Evolutionary conservation across 148 eudicot genomes (phyloP).

Genomic region (Cornus florida): DNA sequence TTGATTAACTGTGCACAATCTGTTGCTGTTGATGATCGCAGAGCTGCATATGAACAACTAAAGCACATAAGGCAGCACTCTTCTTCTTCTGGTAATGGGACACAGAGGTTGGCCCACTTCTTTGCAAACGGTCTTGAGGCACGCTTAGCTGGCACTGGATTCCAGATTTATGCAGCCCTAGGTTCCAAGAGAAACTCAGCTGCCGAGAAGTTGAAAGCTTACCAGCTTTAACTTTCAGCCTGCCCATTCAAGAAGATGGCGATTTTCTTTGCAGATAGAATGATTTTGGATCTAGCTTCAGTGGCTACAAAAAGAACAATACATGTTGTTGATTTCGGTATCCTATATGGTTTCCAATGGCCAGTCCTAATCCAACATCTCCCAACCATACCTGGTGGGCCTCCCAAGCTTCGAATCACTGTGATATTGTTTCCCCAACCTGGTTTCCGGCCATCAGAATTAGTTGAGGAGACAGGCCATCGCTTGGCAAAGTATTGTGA

Average conservation of each 20-base stretch:
- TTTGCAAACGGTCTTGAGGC: slow-evolving; percentile 61
- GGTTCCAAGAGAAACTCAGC: slow-evolving; percentile 15
- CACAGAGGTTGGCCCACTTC: slow-evolving; percentile 58
- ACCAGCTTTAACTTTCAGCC: slow-evolving; percentile 39
- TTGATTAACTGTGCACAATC: slow-evolving; percentile 48
- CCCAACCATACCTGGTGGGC: slow-evolving; percentile 39
- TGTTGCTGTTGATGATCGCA: slow-evolving; percentile 35
- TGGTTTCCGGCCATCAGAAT: slow-evolving; percentile 35
- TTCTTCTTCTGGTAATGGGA: slow-evolving; percentile 43
- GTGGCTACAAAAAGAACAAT: slow-evolving; percentile 22
- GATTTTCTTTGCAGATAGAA: slow-evolving; percentile 35
- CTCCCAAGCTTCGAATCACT: slow-evolving; percentile 50
- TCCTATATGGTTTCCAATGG: slow-evolving; percentile 51
- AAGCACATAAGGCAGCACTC: slow-evolving; percentile 42
- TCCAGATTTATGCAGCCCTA: slow-evolving; percentile 8
- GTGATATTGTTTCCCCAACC: slow-evolving; percentile 42
- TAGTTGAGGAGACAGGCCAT: slow-evolving; percentile 42
- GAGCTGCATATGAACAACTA: slow-evolving; percentile 35
- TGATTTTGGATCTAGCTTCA: slow-evolving; percentile 25
- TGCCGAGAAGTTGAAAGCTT: slow-evolving; percentile 37
- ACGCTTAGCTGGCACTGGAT: slow-evolving; percentile 41
- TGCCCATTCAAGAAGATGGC: slow-evolving; percentile 54
- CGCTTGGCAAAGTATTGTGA: slow-evolving; percentile 45
- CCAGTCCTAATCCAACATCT: slow-evolving; percentile 47
- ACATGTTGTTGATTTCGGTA: slow-evolving; percentile 52